These are phyloP conservation scores for Camellia lanceoleosa DNA, from an alignment of 148 eudicot genomes.

Conservation along the genomic window DNA sequence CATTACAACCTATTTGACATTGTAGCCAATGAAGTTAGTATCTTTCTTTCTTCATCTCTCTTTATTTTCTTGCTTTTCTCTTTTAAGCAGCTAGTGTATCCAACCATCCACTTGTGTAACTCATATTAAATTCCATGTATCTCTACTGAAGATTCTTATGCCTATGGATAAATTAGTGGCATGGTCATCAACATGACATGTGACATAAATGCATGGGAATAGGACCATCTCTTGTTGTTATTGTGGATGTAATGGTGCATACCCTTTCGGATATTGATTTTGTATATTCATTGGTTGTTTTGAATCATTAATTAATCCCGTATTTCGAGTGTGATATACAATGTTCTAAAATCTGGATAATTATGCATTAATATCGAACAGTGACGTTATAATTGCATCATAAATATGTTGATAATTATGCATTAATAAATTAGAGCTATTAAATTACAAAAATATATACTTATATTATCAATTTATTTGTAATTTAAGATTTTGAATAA, in stretches of 20 bases:
- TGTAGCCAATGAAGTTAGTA: constrained; percentile 64
- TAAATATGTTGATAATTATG: too few relatives aligned
- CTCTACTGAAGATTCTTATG: neutral
- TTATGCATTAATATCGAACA: too few relatives aligned
- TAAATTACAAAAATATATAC: too few relatives aligned
- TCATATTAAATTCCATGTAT: neutral
- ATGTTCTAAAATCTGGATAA: too few relatives aligned
- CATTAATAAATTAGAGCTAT: too few relatives aligned
- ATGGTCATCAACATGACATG: neutral
- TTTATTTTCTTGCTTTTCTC: neutral
- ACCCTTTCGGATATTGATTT: neutral
- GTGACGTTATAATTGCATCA: too few relatives aligned
- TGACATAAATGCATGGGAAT: neutral
- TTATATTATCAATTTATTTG: too few relatives aligned
- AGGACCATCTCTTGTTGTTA: neutral
- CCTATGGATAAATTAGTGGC: constrained; percentile 1
- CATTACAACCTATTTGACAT: constrained; percentile 84
- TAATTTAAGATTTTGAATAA: too few relatives aligned
- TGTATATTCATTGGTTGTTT: neutral
- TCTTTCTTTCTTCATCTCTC: neutral
- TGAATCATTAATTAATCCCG: neutral
- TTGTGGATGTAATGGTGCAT: neutral
- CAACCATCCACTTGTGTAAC: neutral
- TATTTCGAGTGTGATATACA: neutral
- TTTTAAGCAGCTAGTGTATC: neutral